phyloP scores from a whole-genome alignment of 305 asterid species.

The Ruellia speciosa region DNA sequence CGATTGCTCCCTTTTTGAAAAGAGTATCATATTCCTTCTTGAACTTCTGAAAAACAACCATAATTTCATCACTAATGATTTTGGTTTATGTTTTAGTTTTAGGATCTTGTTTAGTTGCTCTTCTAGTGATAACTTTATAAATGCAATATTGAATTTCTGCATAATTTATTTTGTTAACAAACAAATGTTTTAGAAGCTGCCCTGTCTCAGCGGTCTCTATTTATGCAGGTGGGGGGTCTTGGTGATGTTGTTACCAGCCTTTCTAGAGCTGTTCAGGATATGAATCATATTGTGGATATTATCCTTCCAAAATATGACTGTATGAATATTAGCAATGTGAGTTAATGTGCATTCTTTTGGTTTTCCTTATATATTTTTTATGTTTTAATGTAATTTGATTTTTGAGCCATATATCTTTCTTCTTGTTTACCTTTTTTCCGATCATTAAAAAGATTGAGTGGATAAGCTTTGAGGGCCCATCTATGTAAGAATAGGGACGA shows the following conservation, averaged over 20 bases:
- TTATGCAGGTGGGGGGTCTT: slow-evolving; percentile 94
- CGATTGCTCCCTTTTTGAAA: not conserved
- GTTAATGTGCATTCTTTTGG: slow-evolving; percentile 19
- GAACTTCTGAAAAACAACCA: no score
- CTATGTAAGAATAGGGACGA: slow-evolving; percentile 2
- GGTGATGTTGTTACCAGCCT: slow-evolving; percentile 99
- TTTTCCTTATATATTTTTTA: slow-evolving; percentile 16
- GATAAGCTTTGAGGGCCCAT: slow-evolving; percentile 7
- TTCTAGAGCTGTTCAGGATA: slow-evolving; percentile 95
- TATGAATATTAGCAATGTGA: slow-evolving; percentile 62
- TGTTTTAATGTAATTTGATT: slow-evolving; percentile 16
- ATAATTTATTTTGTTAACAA: no score
- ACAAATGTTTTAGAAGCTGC: not conserved
- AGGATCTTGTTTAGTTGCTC: not conserved
- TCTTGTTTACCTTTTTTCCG: slow-evolving; percentile 9
- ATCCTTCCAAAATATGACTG: slow-evolving; percentile 93
- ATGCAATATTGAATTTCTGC: no score
- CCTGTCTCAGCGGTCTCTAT: slow-evolving; percentile 11
- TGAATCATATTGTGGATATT: slow-evolving; percentile 80
- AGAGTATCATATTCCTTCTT: no score
- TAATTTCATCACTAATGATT: not conserved
- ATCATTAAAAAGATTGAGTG: slow-evolving; percentile 5
- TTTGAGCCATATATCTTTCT: slow-evolving; percentile 12
- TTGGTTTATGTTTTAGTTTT: slow-evolving; percentile 3
- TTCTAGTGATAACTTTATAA: no score